These are phyloP conservation scores for Abortiporus biennis DNA, from an alignment of 1,284 basidiomycete genomes.

Conservation along the genomic window DNA sequence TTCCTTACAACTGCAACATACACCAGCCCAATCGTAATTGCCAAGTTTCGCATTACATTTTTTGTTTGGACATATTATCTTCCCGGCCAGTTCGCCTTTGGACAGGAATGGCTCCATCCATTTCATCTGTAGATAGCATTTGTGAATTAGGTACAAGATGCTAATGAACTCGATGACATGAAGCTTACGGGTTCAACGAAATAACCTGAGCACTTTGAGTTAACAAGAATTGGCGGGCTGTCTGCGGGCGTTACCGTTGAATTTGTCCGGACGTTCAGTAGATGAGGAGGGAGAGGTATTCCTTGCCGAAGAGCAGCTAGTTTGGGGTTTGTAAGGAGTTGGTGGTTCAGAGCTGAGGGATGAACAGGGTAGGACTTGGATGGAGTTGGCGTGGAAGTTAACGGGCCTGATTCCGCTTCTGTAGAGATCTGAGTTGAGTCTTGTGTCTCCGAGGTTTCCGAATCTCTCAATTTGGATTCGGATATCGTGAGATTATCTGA, in stretches of 20 bases:
- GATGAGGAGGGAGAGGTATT: too few species aligned
- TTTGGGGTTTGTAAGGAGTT: too few species aligned
- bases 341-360: too few species aligned
- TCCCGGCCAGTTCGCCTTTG: conserved; percentile 74
- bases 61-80: conserved; percentile 86
- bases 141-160: background rate
- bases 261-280: too few species aligned
- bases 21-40: conserved; percentile 96
- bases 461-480: too few species aligned
- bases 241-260: too few species aligned
- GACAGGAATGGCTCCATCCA: conserved; percentile 91
- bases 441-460: background rate
- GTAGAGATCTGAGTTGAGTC: too few species aligned
- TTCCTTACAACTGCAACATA: conserved; percentile 85
- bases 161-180: conserved; percentile 1
- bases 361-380: too few species aligned
- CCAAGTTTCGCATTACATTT: conserved; percentile 90
- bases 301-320: too few species aligned
- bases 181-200: conserved; percentile 87
- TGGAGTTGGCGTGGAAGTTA: too few species aligned
- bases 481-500: conserved; percentile 48
- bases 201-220: conserved; percentile 87
- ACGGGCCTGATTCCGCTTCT: too few species aligned
- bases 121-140: conserved; percentile 52
- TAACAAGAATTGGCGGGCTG: conserved; percentile 65